phyloP scores from a whole-genome alignment of 2,329 filamentous ascomycete species.

The Curvularia verruculosa region DNA sequence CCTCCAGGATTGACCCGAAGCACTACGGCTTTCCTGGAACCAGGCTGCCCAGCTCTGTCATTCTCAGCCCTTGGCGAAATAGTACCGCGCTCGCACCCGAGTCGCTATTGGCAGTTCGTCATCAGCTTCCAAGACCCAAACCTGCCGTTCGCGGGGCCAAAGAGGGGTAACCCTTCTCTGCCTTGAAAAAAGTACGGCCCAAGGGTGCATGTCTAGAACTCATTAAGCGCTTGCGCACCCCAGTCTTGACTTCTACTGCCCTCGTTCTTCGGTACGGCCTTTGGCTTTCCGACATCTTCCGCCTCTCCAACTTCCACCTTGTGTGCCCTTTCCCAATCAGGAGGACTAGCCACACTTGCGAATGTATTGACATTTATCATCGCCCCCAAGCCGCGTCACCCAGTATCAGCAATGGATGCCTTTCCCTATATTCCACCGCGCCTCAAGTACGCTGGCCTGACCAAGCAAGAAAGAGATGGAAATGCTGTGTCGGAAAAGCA shows the following conservation, averaged over 20 bases:
- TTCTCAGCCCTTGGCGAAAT: conserved; percentile 7
- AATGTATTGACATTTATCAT: conserved; percentile 1
- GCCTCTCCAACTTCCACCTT: conserved; percentile 8
- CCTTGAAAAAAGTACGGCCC: not conserved
- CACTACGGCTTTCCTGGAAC: conserved; percentile 1
- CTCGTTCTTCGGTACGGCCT: not conserved
- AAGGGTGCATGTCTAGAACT: conserved; percentile 1
- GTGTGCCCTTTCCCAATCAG: conserved; percentile 19
- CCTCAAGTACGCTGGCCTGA: conserved; percentile 13
- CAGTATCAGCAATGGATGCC: conserved; percentile 11
- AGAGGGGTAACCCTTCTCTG: conserved; percentile 18
- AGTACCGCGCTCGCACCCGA: conserved; percentile 8
- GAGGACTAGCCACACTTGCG: conserved; percentile 15
- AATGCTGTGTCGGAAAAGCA: conserved; percentile 10
- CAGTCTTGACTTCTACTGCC: conserved; percentile 4
- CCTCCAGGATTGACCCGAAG: conserved; percentile 1
- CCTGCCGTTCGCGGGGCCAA: conserved; percentile 13
- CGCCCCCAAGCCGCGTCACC: conserved; percentile 1
- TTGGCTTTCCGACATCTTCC: conserved; percentile 10
- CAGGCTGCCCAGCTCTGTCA: not conserved
- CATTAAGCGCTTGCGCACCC: conserved; percentile 2
- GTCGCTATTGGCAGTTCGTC: conserved; percentile 11
- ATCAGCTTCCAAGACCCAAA: conserved; percentile 6
- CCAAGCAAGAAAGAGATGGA: conserved; percentile 17
- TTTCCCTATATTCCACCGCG: conserved; percentile 14